Evolutionary conservation across 2,329 filamentous ascomycete genomes (phyloP).

Genomic region (Phyllosticta citribraziliensis): DNA sequence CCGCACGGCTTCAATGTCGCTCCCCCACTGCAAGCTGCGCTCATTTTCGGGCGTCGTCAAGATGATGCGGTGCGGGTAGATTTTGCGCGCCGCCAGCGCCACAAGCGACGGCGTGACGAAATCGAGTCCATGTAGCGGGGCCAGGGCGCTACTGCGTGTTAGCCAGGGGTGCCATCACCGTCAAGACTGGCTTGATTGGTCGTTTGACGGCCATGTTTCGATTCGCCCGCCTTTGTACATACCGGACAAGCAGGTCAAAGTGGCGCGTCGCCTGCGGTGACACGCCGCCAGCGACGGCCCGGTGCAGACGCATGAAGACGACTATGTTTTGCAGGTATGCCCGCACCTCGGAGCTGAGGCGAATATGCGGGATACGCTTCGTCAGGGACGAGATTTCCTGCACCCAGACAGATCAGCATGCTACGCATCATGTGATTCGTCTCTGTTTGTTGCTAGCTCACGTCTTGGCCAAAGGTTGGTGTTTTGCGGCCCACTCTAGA

Average conservation of each 20-base stretch:
- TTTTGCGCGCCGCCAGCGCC: conserved; percentile 69
- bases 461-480: conserved; percentile 35
- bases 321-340: conserved; percentile 83
- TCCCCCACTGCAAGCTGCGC: conserved; percentile 89
- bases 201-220: neutral
- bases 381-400: conserved; percentile 50
- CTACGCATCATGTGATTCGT: neutral
- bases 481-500: conserved; percentile 14
- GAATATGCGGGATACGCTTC: conserved; percentile 47
- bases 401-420: neutral
- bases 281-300: conserved; percentile 70
- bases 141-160: conserved; percentile 50
- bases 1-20: conserved; percentile 59
- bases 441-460: conserved; percentile 19
- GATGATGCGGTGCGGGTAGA: conserved; percentile 75
- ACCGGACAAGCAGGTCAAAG: conserved; percentile 58
- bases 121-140: conserved; percentile 68
- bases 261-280: conserved; percentile 71
- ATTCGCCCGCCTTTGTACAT: conserved; percentile 14
- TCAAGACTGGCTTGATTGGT: neutral
- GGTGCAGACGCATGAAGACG: conserved; percentile 77
- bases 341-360: conserved; percentile 64
- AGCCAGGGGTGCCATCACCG: conserved; percentile 15
- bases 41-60: conserved; percentile 63
- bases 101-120: conserved; percentile 81